A percentile compares a stretch with the other conserved stretches of the same genome.
phyloP scores from a whole-genome alignment of 2,329 filamentous ascomycete species.

The Epichloe typhina region DNA sequence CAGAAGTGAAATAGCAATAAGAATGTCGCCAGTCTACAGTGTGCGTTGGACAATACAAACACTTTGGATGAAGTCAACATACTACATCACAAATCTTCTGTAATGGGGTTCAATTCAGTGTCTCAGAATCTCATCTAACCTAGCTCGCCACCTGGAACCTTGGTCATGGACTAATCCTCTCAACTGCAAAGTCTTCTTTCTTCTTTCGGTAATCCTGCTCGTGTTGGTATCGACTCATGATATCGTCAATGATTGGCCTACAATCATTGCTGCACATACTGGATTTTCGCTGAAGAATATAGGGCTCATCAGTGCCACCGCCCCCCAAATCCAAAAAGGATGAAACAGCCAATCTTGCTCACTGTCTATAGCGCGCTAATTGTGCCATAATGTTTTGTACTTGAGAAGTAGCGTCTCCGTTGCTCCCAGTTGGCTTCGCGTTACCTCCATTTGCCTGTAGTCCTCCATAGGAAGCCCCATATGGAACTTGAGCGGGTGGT shows the following conservation, averaged over 20 bases:
- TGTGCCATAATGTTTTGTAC: slow-evolving; percentile 66
- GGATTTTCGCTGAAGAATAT: neutral
- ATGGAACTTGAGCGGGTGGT: slow-evolving; percentile 13
- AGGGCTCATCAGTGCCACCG: neutral
- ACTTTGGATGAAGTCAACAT: too few species aligned
- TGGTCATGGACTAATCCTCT: neutral
- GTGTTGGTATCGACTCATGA: slow-evolving; percentile 1
- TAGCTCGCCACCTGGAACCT: neutral
- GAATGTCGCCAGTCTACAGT: too few species aligned
- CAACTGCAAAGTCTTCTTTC: neutral
- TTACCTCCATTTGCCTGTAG: slow-evolving; percentile 17
- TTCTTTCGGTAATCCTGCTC: neutral
- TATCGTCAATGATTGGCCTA: neutral
- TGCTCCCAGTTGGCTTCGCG: slow-evolving; percentile 8
- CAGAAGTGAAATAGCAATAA: too few species aligned
- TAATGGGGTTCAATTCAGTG: too few species aligned
- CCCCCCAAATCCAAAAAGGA: neutral
- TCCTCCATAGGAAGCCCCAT: slow-evolving; percentile 18
- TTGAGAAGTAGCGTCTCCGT: slow-evolving; percentile 32
- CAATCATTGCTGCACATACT: neutral
- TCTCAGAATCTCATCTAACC: neutral
- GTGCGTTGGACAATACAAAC: too few species aligned
- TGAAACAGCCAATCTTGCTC: neutral
- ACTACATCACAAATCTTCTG: too few species aligned
- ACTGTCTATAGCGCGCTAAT: slow-evolving; percentile 51